Evolutionary conservation across 495 filamentous ascomycete genomes (phyloP), one percentile per base, ranked within the genome.

Genomic region (Glutinoglossum americanum): DNA sequence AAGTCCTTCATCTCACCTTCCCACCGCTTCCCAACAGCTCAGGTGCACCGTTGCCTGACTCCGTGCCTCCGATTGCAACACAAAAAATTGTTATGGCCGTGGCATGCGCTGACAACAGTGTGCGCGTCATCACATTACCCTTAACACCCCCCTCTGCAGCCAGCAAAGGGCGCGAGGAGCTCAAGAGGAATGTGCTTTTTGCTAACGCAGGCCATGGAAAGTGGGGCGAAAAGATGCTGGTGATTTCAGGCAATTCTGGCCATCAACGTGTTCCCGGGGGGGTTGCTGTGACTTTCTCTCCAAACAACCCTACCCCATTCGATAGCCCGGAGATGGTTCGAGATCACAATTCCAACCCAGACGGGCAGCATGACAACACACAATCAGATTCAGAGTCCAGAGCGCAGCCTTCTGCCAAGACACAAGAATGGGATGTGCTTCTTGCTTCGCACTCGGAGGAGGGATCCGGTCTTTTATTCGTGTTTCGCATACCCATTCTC

Each of bases 41-140:
- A 4, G 17, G 55, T 25, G 27, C 63, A 1, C 57, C 59, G 13
- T 25, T 59, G 2, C 41, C 59, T 0, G 79, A 78, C 61, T 75
- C 77, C 28, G 74, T 80, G 19, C 76, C 83, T 0, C 67, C 74
- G 15, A 72, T 85, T 3, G 69, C 88, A 21, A 77, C 73, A 27
- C 68, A 76, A 37, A 79, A 76, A 51, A 80, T 90, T 57, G 75
- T 92, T 10, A 78, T 92, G 48, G 73, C 81, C 0, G 78, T 80
- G 6, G 75, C 84, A 0, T 90, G 86, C 65, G 75, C 82, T 7
- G 85, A 87, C 56, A 76, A 72, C 33, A 78, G 77, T 11, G 73
- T 85, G 13, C 79, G 78, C 55, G 68, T 95, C 33, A 68, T 92
- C 13, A 82, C 80, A 3, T 64, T 95, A 6, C 87, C 88, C 0